Evolutionary conservation across 257 asterid species (phyloP), one percentile per base, ranked within the genome.

Genomic region (Solanum stenotomum): DNA sequence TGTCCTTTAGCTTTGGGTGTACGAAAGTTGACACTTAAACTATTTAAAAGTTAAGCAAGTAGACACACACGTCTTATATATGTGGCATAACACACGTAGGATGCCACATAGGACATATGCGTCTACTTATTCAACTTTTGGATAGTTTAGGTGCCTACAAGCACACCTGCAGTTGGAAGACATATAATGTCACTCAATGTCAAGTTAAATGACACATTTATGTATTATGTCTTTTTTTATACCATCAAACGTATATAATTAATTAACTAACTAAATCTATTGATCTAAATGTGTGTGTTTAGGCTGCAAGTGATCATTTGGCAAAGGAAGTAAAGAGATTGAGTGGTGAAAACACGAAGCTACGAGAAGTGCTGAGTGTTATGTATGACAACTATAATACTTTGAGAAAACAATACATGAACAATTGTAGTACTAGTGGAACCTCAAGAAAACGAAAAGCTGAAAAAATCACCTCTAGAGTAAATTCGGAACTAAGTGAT

Each of bases 261-360:
- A 20, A 2, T 11, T 10, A 67, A 67, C 12, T 67, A 34, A 33
- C 44, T 72, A 9, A 72, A 72, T 72, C 15, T 2, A 20, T 2
- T 34, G 16, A 74, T 74, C 0, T 74, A 34, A 74, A 74, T 72
- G n/a, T 71, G 11, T 68, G 78, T 71, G 78, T 81, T 87, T 91
- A 96, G 98, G 89, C 15, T 23, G 70, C 91, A 23, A 91, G 94
- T 22, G 96, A 94, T 22, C 95, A 94, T 74, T 88, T 94, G 90
- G 79, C 90, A 31, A 96, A 95, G 89, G 98, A 96, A 67, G 70
- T 96, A 89, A 95, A 91, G 34, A 86, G 97, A 76, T 92, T 93
- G 90, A 93, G 92, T 76, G 97, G 92, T 23, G 98, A 96, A 71
- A 96, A 94, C 95, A 94, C 91, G 94, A 96, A 93, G 89, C 92